A percentile compares a stretch with the other conserved stretches of the same genome.
These are phyloP conservation scores for Pterocarpus santalinus DNA, from an alignment of 306 rosid species.

Conservation along the genomic window DNA sequence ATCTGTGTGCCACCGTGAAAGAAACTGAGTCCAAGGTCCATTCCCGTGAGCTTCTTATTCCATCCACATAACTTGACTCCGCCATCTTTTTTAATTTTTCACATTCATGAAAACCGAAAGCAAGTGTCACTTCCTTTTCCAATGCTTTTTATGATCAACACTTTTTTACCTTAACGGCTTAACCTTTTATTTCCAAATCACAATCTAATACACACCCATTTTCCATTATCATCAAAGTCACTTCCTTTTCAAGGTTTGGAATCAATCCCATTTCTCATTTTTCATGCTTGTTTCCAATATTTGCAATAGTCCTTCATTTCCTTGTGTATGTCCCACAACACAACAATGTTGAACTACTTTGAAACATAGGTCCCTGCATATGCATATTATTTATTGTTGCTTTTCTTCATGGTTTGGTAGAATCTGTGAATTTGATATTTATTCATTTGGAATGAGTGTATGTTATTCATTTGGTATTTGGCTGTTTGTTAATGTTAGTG, in stretches of 20 bases:
- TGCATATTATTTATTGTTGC: slow-evolving; percentile 12
- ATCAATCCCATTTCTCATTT: slow-evolving; percentile 24
- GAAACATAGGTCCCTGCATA: not conserved
- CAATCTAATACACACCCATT: slow-evolving; percentile 27
- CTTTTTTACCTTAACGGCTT: not conserved
- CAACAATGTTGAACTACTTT: not conserved
- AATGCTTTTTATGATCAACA: not conserved
- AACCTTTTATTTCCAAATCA: slow-evolving; percentile 20
- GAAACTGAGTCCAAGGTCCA: not conserved
- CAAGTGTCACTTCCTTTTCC: not conserved
- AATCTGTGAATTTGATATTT: slow-evolving; percentile 9
- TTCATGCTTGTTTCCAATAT: not conserved
- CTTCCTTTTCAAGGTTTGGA: slow-evolving; percentile 47
- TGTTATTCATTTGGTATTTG: slow-evolving; percentile 15
- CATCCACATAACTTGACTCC: slow-evolving; percentile 43
- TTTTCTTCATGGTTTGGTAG: not conserved
- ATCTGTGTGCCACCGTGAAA: slow-evolving; percentile 12
- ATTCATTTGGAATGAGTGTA: not conserved
- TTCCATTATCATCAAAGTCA: slow-evolving; percentile 24
- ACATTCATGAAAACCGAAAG: not conserved
- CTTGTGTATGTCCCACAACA: not conserved
- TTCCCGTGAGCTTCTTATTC: slow-evolving; percentile 20
- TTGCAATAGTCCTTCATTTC: not conserved
- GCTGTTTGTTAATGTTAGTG: not conserved
- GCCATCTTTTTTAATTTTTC: not conserved